These are phyloP conservation scores for Fusarium pseudonygamai DNA, from an alignment of 2,329 filamentous ascomycete species.

Conservation along the genomic window DNA sequence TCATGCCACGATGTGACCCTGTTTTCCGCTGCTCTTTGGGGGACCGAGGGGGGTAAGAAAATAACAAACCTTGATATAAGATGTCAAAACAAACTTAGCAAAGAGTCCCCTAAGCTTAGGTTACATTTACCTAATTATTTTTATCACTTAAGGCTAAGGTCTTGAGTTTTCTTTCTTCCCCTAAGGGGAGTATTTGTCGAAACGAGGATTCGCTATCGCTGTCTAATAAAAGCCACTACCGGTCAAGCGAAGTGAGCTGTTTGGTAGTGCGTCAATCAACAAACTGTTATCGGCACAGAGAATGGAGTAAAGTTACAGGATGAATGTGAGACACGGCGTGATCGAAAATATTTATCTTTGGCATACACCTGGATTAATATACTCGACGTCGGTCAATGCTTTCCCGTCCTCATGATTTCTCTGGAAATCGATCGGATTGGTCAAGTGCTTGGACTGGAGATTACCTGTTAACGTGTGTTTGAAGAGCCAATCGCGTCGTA, in stretches of 20 bases:
- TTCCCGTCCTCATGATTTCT: neutral
- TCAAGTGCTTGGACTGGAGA: neutral
- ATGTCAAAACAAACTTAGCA: too few species aligned
- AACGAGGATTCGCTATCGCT: constrained; percentile 3
- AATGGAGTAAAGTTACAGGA: neutral
- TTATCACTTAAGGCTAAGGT: too few species aligned
- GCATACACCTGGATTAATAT: neutral
- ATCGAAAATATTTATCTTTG: neutral
- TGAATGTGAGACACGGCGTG: neutral
- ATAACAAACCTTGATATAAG: too few species aligned
- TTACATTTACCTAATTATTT: too few species aligned
- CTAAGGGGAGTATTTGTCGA: neutral
- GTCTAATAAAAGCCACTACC: neutral
- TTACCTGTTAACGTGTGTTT: neutral
- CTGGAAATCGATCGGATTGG: neutral
- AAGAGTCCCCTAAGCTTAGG: too few species aligned
- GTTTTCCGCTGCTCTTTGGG: neutral
- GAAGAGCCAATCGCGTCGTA: neutral
- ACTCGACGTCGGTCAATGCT: neutral
- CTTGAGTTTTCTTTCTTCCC: too few species aligned
- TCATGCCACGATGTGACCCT: constrained; percentile 6
- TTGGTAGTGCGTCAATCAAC: constrained; percentile 1
- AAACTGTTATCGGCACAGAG: neutral
- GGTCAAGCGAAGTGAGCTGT: constrained; percentile 28
- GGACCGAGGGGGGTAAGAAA: too few species aligned